Base-by-base conservation (phyloP, 192 early-diverging fungal genomes). In the Entrophospora sp. region DNA sequence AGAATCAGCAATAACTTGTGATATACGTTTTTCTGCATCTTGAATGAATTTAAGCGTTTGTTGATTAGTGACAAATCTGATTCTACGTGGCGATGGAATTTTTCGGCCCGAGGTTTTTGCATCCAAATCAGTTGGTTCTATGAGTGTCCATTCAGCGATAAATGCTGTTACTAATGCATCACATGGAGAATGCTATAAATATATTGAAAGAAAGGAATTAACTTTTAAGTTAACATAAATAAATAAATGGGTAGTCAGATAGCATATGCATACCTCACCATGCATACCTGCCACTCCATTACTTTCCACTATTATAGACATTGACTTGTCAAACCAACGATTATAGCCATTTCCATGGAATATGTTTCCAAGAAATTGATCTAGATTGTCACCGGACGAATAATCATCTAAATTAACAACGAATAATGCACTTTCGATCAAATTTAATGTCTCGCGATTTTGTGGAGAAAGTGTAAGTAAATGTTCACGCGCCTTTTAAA, bases 321-420 rank as follows among this genome's bases (percentile, higher is more conserved):
- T 53, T 6, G 77, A 78, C 72, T 92, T 95, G 73, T 95, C 93
- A 66, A 87, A 92, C 93, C 93, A 95, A 3, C 93, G 80, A 68
- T 96, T 96, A 73, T 83, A 85, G 4, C 89, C 91, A n/a, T 71
- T 73, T 20, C 80, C 84, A 63, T 89, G 84, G 69, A 89, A 84
- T 3, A 71, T 75, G 61, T 73, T 79, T 35, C 77, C 69, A 22
- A 67, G 49, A 40, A 74, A 74, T 5, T 69, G 53, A n/a, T 70
- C 58, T 37, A 75, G 55, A 43, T 72, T 45, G 0, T 28, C 18
- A 6, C 79, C 77, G 14, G 72, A 66, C 25, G 69, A 69, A 51
- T 79, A 81, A 51, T 91, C 87, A 71, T 96, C 94, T 0, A 96
- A 74, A 2, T 79, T 79, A 25, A 94, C 71, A 12, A 80, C 85